Conservation (phyloP, 805 yeast genomes). For the Yarrowia sp. region DNA sequence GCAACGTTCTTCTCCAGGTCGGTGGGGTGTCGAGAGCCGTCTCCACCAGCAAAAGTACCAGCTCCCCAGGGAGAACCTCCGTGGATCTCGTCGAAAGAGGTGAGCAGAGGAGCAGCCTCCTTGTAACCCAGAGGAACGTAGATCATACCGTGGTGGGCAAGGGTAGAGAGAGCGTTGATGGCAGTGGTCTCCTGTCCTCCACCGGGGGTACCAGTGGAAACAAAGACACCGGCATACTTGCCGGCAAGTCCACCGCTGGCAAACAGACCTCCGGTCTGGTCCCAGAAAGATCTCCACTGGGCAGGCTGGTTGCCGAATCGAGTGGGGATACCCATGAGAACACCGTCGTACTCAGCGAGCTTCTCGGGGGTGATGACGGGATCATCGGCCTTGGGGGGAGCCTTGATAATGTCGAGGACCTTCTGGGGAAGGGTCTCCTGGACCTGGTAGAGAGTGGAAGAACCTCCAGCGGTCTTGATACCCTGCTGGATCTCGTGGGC, state of each 20-base stretch:
- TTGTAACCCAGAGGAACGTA: conserved; percentile 81
- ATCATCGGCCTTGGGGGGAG: conserved; percentile 57
- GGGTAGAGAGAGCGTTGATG: conserved; percentile 61
- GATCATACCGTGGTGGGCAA: conserved; percentile 79
- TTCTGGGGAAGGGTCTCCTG: conserved; percentile 77
- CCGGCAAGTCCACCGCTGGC: conserved; percentile 71
- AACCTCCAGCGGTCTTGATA: conserved; percentile 70
- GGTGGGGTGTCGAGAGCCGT: conserved; percentile 75
- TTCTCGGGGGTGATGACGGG: conserved; percentile 67
- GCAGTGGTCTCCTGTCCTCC: conserved; percentile 82
- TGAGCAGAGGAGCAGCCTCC: conserved; percentile 60
- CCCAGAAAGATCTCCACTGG: conserved; percentile 81
- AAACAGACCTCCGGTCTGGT: conserved; percentile 79
- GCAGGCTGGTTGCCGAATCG: conserved; percentile 78
- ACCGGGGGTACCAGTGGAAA: conserved; percentile 74
- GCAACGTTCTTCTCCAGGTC: conserved; percentile 72
- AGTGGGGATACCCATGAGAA: conserved; percentile 81
- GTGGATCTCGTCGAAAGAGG: conserved; percentile 70
- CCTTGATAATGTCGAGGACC: conserved; percentile 65
- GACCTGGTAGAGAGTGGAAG: conserved; percentile 76
- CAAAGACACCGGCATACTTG: conserved; percentile 77
- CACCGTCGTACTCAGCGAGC: conserved; percentile 70
- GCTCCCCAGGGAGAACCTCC: conserved; percentile 93
- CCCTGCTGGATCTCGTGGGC: conserved; percentile 76
- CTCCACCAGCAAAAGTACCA: conserved; percentile 76